A percentile compares a stretch with the other conserved stretches of the same genome.
Conservation (phyloP, 768 basidiomycete species). For the Hirschioporus abietinus region DNA sequence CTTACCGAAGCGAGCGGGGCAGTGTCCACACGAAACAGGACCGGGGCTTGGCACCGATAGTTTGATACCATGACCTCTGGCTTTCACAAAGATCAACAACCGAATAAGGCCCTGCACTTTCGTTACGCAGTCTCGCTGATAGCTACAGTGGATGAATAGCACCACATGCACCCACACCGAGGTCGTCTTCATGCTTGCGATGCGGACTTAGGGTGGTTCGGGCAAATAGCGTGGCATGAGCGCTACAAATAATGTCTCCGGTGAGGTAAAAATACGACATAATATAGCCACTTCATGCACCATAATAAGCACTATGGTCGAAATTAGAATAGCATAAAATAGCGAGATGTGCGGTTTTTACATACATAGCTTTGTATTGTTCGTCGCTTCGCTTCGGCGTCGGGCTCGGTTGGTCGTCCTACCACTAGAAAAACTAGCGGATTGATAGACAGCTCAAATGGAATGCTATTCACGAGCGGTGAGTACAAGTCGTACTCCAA, state of each 20-base stretch:
- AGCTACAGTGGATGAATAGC: neutral
- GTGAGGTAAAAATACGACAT: constrained; percentile 1
- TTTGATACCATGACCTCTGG: neutral
- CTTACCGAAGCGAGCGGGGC: neutral
- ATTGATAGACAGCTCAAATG: neutral
- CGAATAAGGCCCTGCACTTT: neutral
- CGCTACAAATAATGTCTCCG: constrained; percentile 1
- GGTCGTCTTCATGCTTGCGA: neutral
- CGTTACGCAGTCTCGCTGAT: neutral
- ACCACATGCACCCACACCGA: neutral
- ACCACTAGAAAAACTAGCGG: neutral
- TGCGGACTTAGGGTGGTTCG: neutral
- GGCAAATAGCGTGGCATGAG: neutral
- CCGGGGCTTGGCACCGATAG: neutral
- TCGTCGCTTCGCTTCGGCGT: neutral
- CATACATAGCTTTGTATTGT: neutral
- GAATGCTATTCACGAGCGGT: neutral
- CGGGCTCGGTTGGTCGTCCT: neutral
- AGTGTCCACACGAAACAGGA: neutral
- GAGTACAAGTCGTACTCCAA: neutral
- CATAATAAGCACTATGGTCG: neutral
- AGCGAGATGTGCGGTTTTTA: neutral
- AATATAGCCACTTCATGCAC: neutral
- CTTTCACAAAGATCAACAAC: neutral
- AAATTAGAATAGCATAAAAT: neutral